These are phyloP conservation scores for Plantago coronopus DNA, from an alignment of 305 asterid species.

Conservation along the genomic window DNA sequence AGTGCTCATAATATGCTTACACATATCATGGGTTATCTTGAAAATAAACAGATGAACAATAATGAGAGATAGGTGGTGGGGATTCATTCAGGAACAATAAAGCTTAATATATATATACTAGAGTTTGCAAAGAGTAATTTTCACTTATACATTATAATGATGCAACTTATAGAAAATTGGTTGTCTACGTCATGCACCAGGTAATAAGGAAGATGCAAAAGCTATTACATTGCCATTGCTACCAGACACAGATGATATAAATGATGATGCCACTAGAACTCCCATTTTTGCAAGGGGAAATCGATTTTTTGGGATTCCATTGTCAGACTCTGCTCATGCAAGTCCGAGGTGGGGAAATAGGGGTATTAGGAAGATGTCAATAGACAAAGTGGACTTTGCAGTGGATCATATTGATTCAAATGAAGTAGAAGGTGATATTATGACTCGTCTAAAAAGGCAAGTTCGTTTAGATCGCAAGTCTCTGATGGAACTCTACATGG, in stretches of 20 bases:
- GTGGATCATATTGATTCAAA: slow-evolving; percentile 38
- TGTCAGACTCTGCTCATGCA: slow-evolving; percentile 60
- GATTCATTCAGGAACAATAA: too few relatives aligned
- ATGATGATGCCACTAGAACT: slow-evolving; percentile 46
- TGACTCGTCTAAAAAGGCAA: slow-evolving; percentile 50
- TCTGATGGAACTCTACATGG: slow-evolving; percentile 68
- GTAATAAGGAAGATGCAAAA: slow-evolving; percentile 43
- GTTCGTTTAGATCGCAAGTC: slow-evolving; percentile 59
- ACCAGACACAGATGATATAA: slow-evolving; percentile 45
- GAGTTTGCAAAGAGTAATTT: neutral
- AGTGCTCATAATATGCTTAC: too few relatives aligned
- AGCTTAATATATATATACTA: neutral
- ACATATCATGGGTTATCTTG: too few relatives aligned
- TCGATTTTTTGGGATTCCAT: slow-evolving; percentile 51
- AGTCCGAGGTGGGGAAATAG: slow-evolving; percentile 60
- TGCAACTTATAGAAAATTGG: neutral
- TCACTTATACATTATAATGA: neutral
- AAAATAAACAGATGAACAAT: too few relatives aligned
- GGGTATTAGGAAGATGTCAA: slow-evolving; percentile 26
- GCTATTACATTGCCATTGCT: slow-evolving; percentile 31
- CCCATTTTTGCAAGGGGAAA: slow-evolving; percentile 52
- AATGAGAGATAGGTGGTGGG: too few relatives aligned
- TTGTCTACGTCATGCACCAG: slow-evolving; percentile 21
- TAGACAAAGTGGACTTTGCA: slow-evolving; percentile 34
- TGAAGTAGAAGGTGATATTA: slow-evolving; percentile 43